These are phyloP conservation scores for Didymella arachidicola DNA, from an alignment of 2,329 filamentous ascomycete species.

Conservation along the genomic window DNA sequence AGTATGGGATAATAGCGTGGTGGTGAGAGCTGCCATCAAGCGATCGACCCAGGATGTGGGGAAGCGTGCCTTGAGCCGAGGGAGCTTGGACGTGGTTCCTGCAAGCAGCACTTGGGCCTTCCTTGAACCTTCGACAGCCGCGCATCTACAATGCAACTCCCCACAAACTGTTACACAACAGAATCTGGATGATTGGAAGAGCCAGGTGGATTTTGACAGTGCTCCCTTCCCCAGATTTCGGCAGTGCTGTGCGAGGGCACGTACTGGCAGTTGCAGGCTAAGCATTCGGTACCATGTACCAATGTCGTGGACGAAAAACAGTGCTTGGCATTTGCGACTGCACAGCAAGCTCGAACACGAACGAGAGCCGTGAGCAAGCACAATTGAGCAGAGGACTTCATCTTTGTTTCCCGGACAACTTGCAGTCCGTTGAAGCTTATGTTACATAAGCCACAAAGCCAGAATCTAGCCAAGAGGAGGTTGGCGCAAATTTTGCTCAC, in stretches of 20 bases:
- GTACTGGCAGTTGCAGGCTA: conserved; percentile 18
- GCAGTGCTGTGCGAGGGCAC: conserved; percentile 19
- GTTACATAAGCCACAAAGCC: conserved; percentile 11
- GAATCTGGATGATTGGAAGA: conserved; percentile 21
- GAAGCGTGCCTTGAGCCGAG: conserved; percentile 20
- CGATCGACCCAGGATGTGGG: conserved; percentile 13
- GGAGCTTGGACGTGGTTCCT: conserved; percentile 16
- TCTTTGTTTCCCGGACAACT: conserved; percentile 2
- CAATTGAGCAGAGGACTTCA: neutral
- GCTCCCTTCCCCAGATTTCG: conserved; percentile 23
- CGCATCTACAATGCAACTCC: conserved; percentile 13
- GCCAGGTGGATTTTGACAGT: conserved; percentile 2
- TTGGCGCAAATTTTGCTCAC: conserved; percentile 15
- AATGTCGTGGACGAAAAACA: conserved; percentile 14
- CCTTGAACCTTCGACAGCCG: conserved; percentile 20
- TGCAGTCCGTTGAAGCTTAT: conserved; percentile 20
- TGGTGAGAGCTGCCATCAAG: conserved; percentile 15
- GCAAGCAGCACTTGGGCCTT: conserved; percentile 1
- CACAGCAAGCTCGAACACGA: neutral
- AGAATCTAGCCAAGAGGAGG: conserved; percentile 15
- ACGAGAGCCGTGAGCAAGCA: neutral
- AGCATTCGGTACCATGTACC: conserved; percentile 23
- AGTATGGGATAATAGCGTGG: conserved; percentile 20
- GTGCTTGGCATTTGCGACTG: conserved; percentile 12
- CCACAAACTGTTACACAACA: conserved; percentile 21